Evolutionary conservation across 768 basidiomycete species (phyloP).

Genomic region (Galerina marginata): DNA sequence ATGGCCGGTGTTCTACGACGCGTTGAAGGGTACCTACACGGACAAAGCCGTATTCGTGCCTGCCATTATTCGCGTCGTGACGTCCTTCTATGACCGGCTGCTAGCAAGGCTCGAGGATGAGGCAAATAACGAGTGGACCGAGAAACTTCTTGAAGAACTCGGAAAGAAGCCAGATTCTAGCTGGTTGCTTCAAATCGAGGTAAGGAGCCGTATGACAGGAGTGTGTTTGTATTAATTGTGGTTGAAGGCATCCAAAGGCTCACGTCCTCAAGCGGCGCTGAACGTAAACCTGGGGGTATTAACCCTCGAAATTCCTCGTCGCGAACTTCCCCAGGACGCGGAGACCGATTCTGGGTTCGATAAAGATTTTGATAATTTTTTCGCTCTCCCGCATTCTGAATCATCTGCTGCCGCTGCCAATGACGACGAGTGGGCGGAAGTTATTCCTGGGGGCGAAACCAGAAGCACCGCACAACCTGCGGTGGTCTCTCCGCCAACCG

Average conservation of each 20-base stretch:
- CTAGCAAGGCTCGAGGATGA: slow-evolving; percentile 39
- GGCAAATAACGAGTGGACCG: slow-evolving; percentile 39
- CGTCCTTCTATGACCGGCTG: slow-evolving; percentile 42
- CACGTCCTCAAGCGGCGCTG: slow-evolving; percentile 35
- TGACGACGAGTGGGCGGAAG: slow-evolving; percentile 40
- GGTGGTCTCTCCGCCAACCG: not conserved
- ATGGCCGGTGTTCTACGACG: slow-evolving; percentile 39
- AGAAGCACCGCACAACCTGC: not conserved
- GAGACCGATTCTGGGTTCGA: slow-evolving; percentile 37
- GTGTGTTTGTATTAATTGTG: not conserved
- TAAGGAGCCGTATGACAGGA: slow-evolving; percentile 10
- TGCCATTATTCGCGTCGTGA: slow-evolving; percentile 34
- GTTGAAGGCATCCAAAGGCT: slow-evolving; percentile 22
- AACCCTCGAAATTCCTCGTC: slow-evolving; percentile 37
- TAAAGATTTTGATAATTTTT: slow-evolving; percentile 39
- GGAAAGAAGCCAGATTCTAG: slow-evolving; percentile 19
- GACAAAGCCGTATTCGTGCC: slow-evolving; percentile 41
- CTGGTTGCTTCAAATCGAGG: slow-evolving; percentile 35
- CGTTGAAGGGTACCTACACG: slow-evolving; percentile 34
- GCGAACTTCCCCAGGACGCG: slow-evolving; percentile 30
- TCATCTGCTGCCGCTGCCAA: slow-evolving; percentile 5
- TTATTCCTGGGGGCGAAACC: slow-evolving; percentile 21
- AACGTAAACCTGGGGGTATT: slow-evolving; percentile 32
- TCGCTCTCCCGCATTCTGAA: slow-evolving; percentile 11
- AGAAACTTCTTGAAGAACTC: slow-evolving; percentile 34